Evolutionary conservation across 2,329 filamentous ascomycete species (phyloP).

Genomic region (Elsinoe necatrix): DNA sequence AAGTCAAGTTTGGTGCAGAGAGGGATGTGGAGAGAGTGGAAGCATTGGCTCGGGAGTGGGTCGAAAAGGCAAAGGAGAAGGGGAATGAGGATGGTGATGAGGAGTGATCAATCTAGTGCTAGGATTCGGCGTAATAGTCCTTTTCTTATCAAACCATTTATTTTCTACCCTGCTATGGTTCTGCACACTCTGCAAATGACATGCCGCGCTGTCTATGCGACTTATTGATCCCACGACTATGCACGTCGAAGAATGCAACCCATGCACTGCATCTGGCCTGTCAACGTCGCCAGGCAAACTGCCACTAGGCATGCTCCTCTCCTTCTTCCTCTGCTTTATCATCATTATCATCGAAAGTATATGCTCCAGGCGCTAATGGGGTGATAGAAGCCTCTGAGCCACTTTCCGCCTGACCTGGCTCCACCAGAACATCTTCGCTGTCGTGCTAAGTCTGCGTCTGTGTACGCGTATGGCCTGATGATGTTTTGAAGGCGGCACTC

Average conservation of each 20-base stretch:
- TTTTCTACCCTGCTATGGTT: not conserved
- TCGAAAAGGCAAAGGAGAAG: slow-evolving; percentile 38
- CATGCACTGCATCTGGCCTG: not conserved
- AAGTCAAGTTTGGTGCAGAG: slow-evolving; percentile 59
- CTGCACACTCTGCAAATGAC: too few species aligned
- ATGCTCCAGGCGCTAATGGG: not conserved
- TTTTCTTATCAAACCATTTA: not conserved
- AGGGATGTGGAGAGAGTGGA: slow-evolving; percentile 64
- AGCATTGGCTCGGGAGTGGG: slow-evolving; percentile 63
- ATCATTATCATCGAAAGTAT: not conserved
- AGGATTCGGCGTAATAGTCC: not conserved
- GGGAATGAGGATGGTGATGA: slow-evolving; percentile 12
- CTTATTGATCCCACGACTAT: too few species aligned
- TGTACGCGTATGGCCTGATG: not conserved
- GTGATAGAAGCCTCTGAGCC: not conserved
- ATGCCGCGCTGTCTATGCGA: too few species aligned
- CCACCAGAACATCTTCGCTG: not conserved
- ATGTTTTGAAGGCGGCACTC: not conserved
- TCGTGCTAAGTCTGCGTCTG: slow-evolving; percentile 10
- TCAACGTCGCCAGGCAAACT: slow-evolving; percentile 1
- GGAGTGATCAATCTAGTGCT: not conserved
- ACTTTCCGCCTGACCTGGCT: not conserved
- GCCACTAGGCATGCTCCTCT: slow-evolving; percentile 3
- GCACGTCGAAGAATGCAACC: not conserved
- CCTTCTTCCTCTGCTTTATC: too few species aligned